Evolutionary conservation across 176 grass and related monocot species (phyloP).

Genomic region (Ananas comosus): DNA sequence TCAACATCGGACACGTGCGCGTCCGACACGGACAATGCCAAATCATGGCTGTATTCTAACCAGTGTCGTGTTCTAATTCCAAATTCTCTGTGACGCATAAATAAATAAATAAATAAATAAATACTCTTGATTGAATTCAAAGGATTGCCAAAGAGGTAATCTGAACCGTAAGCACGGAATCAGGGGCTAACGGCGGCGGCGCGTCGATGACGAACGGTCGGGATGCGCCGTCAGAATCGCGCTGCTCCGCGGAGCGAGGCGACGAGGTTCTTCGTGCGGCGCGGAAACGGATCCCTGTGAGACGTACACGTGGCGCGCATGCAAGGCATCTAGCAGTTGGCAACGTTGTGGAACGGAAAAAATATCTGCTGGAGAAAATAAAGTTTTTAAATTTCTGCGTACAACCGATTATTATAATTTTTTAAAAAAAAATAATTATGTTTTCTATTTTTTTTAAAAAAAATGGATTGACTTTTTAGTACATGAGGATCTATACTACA

Average conservation of each 20-base stretch:
- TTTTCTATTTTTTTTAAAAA: too few relatives aligned
- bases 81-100: too few relatives aligned
- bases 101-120: too few relatives aligned
- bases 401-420: not conserved
- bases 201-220: not conserved
- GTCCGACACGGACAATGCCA: too few relatives aligned
- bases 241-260: not conserved
- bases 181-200: not conserved
- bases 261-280: not conserved
- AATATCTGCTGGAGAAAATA: slow-evolving; percentile 1
- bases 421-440: too few relatives aligned
- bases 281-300: not conserved
- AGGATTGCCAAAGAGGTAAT: not conserved
- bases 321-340: slow-evolving; percentile 8
- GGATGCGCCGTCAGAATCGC: not conserved
- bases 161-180: not conserved
- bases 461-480: too few relatives aligned
- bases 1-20: too few relatives aligned
- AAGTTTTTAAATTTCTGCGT: not conserved
- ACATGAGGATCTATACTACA: too few relatives aligned
- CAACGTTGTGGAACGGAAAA: not conserved
- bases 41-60: too few relatives aligned
- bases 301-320: slow-evolving; percentile 30
- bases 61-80: too few relatives aligned
- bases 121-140: too few relatives aligned